Base-by-base conservation (phyloP, 2,329 filamentous ascomycete genomes). In the Tetracladium maxilliforme region DNA sequence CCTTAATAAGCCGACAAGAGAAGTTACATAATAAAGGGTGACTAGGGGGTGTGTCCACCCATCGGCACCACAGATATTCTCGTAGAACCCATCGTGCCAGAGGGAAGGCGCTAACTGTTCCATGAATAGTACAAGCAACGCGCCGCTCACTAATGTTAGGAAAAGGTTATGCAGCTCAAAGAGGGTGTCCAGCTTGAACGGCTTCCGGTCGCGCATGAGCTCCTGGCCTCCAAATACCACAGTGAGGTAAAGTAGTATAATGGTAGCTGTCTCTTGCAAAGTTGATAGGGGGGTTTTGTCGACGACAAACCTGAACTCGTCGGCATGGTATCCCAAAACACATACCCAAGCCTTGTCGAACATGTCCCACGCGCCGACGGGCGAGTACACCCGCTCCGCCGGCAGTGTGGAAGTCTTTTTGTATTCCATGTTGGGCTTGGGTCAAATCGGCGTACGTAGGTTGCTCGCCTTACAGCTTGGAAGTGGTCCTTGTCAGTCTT, bases 161-260 rank as follows among this genome's bases (percentile, higher is more conserved):
- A 82, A 70, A 41, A 93, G 74, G 65, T 94, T 94, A 70, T 94
- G 84, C 47, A 92, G 66, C 57, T 92, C 76, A 65, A 93, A 93
- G 32, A 90, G 58, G 11, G 67, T 60, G 62, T 79, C 86, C 45
- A 93, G 69, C 65, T 86, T 78, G 58, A 84, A 74, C 14, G 84
- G 64, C 48, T 75, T 63, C 36, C 79, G 69, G 44, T 76, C 73
- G 56, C 80, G 80, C 86, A 93, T 93, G 42, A 81, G 47, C 55
- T 87, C 80, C 36, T 84, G 70, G 32, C 84, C 84, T 36, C 83
- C 83, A 37, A 93, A 90, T 44, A 93, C 87, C 56, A 92, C 61
- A 36, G 76, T 57, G 54, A 93, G 93, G 72, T 93, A 94, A 45
- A 79, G 58, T 45, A 81, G 58, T 38, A 92, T 73, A 48, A 84